Base-by-base conservation (phyloP, 2,329 filamentous ascomycete species). In the Intubia oerlemansii region DNA sequence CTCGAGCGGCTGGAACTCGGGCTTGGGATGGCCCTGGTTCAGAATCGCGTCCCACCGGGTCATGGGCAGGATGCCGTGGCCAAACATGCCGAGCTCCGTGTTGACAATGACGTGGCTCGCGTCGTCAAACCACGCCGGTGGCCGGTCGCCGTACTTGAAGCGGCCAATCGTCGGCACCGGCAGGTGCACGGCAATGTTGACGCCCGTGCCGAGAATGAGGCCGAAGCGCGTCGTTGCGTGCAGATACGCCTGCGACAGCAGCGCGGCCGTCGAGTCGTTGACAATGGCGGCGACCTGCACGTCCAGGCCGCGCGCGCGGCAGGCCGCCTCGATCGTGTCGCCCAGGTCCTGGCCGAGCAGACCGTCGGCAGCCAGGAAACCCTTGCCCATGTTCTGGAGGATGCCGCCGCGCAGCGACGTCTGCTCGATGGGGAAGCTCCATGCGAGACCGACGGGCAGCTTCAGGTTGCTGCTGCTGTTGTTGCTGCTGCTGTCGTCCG, bases 371-470 rank as follows among this genome's bases (percentile, higher is more conserved):
- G 69, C 68, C 20, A 60, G 47, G 39, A 76, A 73, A 6, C 63
- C 65, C 41, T 76, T 76, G 32, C 70, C 70, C 70, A 75, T 75
- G 18, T 52, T 53, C 39, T 59, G 57, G 15, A 76, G 49, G 35
- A 57, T 58, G 28, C 68, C 70, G 27, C 63, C 59, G 27, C 59
- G 58, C 17, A 70, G 48, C 3, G 68, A 71, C 10, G 65, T 69
- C 62, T 76, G 70, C 37, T 75, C 64, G 25, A 76, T 66, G 16
- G 70, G 70, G 39, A 77, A 77, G 33, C 69, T 75, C 68, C 70
- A 76, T 5, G 70, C 65, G 35, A 75, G 45, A 1, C 68, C 68
- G 49, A 73, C 54, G 7, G 59, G 59, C 29, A 75, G 48, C 17
- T n/a, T n/a, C n/a, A n/a, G n/a, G n/a, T n/a, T n/a, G 60, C 55